These are phyloP conservation scores for Curvularia sp. DNA, from an alignment of 2,329 filamentous ascomycete genomes.

Conservation along the genomic window DNA sequence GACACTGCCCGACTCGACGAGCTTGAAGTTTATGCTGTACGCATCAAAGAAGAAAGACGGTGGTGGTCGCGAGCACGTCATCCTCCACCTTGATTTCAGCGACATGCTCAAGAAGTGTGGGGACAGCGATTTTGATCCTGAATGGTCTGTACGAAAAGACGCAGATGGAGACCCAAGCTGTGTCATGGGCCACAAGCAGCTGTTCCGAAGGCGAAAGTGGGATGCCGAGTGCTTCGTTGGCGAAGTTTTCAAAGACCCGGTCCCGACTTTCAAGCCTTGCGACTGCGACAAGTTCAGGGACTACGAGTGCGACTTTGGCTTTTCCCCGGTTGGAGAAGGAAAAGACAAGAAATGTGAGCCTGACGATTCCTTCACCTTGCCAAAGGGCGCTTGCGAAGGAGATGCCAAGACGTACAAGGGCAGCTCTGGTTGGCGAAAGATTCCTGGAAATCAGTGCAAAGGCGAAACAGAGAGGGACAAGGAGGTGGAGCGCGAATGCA, in stretches of 20 bases:
- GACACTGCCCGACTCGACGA: constrained; percentile 91
- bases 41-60: constrained; percentile 57
- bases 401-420: constrained; percentile 78
- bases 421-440: constrained; percentile 88
- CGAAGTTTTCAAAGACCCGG: constrained; percentile 80
- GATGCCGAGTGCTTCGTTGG: constrained; percentile 88
- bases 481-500: constrained; percentile 75
- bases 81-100: constrained; percentile 83
- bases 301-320: constrained; percentile 98
- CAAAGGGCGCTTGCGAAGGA: constrained; percentile 76
- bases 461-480: constrained; percentile 54
- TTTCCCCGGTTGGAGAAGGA: constrained; percentile 58
- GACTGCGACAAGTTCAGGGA: constrained; percentile 77
- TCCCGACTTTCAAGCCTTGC: constrained; percentile 74
- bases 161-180: constrained; percentile 82
- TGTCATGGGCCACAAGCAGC: constrained; percentile 95
- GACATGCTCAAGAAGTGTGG: constrained; percentile 81
- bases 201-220: constrained; percentile 83
- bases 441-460: constrained; percentile 68
- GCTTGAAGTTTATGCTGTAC: constrained; percentile 84
- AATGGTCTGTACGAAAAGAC: constrained; percentile 83
- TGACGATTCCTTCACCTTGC: constrained; percentile 67
- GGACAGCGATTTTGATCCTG: constrained; percentile 75
- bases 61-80: constrained; percentile 63
- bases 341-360: constrained; percentile 72